Evolutionary conservation across 345 rosid genomes (phyloP).

Genomic region (Psidium guajava): DNA sequence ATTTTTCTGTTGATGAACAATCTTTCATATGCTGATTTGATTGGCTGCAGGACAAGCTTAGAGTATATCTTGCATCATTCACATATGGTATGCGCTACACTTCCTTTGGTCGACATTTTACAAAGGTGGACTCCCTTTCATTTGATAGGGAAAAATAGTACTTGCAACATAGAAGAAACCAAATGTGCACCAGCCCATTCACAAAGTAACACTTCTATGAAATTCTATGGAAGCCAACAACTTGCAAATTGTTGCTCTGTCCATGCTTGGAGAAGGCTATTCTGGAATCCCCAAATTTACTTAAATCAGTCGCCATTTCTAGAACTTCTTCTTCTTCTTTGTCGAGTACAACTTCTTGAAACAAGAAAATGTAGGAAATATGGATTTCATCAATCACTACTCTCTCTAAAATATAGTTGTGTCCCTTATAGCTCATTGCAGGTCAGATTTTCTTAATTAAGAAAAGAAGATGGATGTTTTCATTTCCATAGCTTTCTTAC

Average conservation of each 20-base stretch:
- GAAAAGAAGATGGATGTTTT: too few species aligned
- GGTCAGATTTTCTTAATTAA: too few species aligned
- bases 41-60: slow-evolving; percentile 58
- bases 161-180: not conserved
- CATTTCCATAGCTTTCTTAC: too few species aligned
- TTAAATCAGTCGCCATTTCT: not conserved
- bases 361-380: too few species aligned
- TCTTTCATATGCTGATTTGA: not conserved
- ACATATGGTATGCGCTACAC: slow-evolving; percentile 73
- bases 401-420: too few species aligned
- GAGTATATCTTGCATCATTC: slow-evolving; percentile 79
- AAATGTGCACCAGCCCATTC: not conserved
- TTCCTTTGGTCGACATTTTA: slow-evolving; percentile 93
- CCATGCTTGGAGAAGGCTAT: too few species aligned
- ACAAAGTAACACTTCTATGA: not conserved
- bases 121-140: slow-evolving; percentile 15
- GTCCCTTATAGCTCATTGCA: too few species aligned
- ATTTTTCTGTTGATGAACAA: not conserved
- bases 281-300: not conserved
- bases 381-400: too few species aligned
- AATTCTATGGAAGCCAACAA: not conserved
- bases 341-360: too few species aligned
- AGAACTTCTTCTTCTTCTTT: too few species aligned
- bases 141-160: not conserved
- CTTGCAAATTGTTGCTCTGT: too few species aligned